phyloP scores from a whole-genome alignment of 1,284 basidiomycete genomes.

The Xerocomus minutiporus region DNA sequence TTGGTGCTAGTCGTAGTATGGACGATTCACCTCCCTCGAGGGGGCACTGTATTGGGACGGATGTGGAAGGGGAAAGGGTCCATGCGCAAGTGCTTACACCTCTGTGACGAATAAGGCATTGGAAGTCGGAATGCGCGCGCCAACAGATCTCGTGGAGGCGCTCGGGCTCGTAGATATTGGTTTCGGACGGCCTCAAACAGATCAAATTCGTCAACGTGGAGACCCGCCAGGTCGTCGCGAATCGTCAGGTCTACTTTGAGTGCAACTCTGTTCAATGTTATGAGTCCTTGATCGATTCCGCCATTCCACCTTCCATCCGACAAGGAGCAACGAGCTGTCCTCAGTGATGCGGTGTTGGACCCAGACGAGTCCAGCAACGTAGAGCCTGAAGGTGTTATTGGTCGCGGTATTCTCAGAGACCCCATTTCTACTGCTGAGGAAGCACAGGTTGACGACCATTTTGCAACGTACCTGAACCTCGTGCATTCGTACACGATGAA shows the following conservation, averaged over 20 bases:
- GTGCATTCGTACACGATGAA: constrained; percentile 6
- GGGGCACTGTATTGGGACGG: background rate
- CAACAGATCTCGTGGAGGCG: constrained; percentile 2
- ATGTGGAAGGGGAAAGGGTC: background rate
- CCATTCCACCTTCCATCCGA: constrained; percentile 11
- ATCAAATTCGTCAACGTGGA: constrained; percentile 15
- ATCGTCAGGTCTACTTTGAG: constrained; percentile 21
- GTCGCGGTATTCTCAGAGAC: background rate
- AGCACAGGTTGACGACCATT: background rate
- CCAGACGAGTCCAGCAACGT: background rate
- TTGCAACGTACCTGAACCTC: background rate
- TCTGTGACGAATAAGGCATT: background rate
- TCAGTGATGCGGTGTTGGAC: background rate
- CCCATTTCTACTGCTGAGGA: background rate
- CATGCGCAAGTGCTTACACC: constrained; percentile 15
- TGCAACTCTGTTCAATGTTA: constrained; percentile 15
- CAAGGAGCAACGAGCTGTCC: background rate
- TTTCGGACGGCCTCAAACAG: constrained; percentile 4
- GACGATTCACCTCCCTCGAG: constrained; percentile 7
- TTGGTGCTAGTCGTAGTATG: constrained; percentile 3
- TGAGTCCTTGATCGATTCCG: constrained; percentile 14
- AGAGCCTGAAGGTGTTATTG: background rate
- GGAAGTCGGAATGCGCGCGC: background rate
- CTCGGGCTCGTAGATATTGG: constrained; percentile 1
- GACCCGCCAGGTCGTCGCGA: constrained; percentile 11